A percentile compares a stretch with the other conserved stretches of the same genome.
phyloP scores from a whole-genome alignment of 1,139 yeast genomes.

The Ogataea hybrid region DNA sequence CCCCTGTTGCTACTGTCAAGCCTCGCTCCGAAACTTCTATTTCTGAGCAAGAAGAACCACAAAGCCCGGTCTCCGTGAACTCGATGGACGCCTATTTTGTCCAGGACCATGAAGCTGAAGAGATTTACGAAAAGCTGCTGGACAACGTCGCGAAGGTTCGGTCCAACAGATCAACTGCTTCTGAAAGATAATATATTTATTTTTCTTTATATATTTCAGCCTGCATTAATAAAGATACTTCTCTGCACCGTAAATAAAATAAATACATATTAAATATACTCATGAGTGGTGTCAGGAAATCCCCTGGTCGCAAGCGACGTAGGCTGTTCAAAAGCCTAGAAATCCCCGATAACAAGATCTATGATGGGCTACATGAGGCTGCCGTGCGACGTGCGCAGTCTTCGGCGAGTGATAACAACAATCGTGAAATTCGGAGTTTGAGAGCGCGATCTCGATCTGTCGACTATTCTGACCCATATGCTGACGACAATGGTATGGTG shows the following conservation, averaged over 20 bases:
- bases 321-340: conserved; percentile 17
- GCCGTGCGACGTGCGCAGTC: conserved; percentile 14
- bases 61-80: conserved; percentile 23
- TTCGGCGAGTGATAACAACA: neutral
- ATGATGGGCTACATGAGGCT: conserved; percentile 23
- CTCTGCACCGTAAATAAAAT: neutral
- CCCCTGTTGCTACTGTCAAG: neutral
- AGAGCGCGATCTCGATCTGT: conserved; percentile 12
- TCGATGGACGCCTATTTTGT: conserved; percentile 19
- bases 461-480: conserved; percentile 1
- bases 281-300: neutral
- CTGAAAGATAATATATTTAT: conserved; percentile 9
- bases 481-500: neutral
- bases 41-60: conserved; percentile 15
- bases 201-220: conserved; percentile 1
- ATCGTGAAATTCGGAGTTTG: conserved; percentile 13
- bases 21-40: neutral
- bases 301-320: conserved; percentile 8
- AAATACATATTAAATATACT: neutral
- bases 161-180: conserved; percentile 37
- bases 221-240: neutral
- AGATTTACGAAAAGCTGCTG: conserved; percentile 66
- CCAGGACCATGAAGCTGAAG: conserved; percentile 42
- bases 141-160: conserved; percentile 66
- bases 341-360: conserved; percentile 26